These are phyloP conservation scores for Psilocybe subaeruginosa DNA, from an alignment of 768 basidiomycete genomes.

Conservation along the genomic window DNA sequence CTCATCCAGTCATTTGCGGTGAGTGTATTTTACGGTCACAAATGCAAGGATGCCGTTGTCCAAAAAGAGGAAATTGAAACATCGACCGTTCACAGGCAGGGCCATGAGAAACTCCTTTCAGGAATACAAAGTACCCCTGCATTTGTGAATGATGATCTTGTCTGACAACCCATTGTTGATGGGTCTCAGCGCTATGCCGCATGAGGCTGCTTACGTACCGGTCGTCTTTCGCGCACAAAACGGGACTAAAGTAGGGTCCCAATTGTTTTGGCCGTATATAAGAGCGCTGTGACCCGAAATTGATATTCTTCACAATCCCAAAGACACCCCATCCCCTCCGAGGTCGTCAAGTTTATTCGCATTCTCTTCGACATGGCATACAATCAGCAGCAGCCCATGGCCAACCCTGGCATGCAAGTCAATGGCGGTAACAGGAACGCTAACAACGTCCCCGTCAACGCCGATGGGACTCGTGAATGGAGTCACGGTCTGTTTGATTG, in stretches of 20 bases:
- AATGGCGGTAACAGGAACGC: constrained; percentile 34
- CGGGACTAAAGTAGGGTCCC: not conserved
- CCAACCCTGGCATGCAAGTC: constrained; percentile 27
- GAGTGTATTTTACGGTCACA: not conserved
- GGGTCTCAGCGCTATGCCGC: not conserved
- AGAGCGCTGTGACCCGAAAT: not conserved
- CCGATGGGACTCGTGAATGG: constrained; percentile 38
- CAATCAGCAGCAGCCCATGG: constrained; percentile 20
- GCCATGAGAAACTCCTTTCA: not conserved
- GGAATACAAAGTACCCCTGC: not conserved
- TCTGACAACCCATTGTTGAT: not conserved
- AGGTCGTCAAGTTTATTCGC: not conserved
- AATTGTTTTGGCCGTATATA: not conserved
- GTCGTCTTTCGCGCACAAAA: not conserved
- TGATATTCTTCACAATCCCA: not conserved
- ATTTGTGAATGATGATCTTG: constrained; percentile 6
- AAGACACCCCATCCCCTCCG: not conserved
- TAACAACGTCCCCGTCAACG: constrained; percentile 32
- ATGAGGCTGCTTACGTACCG: not conserved
- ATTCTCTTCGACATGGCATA: constrained; percentile 14
- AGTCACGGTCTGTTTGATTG: constrained; percentile 37
- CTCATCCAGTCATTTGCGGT: not conserved
- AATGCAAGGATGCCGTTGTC: not conserved
- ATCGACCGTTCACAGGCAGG: not conserved
- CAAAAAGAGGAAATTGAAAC: not conserved